Evolutionary conservation across 768 basidiomycete genomes (phyloP).

Genomic region (Cyathus striatus): DNA sequence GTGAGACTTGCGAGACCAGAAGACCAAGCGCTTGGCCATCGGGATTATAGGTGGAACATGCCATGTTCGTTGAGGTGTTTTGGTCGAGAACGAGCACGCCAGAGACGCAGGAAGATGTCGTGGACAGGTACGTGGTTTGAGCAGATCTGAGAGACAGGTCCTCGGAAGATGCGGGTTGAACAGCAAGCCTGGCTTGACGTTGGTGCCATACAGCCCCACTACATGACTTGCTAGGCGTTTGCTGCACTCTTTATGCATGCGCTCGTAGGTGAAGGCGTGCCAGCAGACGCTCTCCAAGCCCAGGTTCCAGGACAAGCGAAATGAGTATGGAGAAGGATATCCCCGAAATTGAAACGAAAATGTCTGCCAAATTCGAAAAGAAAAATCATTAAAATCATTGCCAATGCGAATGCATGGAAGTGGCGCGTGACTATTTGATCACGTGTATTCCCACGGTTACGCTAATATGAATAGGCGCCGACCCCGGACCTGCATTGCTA

Average conservation of each 20-base stretch:
- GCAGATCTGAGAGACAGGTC: too few relatives aligned
- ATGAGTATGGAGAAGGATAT: background rate
- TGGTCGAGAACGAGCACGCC: background rate
- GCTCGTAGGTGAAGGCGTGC: constrained; percentile 22
- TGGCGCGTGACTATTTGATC: background rate
- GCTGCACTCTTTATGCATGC: constrained; percentile 38
- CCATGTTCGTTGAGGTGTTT: too few relatives aligned
- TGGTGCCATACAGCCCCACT: constrained; percentile 21
- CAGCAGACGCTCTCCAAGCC: background rate
- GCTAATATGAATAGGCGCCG: background rate
- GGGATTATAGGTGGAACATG: background rate
- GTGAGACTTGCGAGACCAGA: constrained; percentile 27
- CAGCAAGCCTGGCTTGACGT: constrained; percentile 4
- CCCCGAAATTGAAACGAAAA: background rate
- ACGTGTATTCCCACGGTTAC: background rate
- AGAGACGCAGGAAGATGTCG: background rate
- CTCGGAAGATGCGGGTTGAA: background rate
- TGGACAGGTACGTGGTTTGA: too few relatives aligned
- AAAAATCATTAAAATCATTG: too few relatives aligned
- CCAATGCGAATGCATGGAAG: constrained; percentile 7
- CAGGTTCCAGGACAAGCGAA: too few relatives aligned
- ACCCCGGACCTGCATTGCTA: constrained; percentile 10
- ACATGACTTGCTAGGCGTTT: constrained; percentile 30
- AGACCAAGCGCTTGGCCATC: constrained; percentile 17
- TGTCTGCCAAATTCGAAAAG: background rate